Base-by-base conservation (phyloP, 2,329 filamentous ascomycete genomes). In the Aspergillus bombycis region DNA sequence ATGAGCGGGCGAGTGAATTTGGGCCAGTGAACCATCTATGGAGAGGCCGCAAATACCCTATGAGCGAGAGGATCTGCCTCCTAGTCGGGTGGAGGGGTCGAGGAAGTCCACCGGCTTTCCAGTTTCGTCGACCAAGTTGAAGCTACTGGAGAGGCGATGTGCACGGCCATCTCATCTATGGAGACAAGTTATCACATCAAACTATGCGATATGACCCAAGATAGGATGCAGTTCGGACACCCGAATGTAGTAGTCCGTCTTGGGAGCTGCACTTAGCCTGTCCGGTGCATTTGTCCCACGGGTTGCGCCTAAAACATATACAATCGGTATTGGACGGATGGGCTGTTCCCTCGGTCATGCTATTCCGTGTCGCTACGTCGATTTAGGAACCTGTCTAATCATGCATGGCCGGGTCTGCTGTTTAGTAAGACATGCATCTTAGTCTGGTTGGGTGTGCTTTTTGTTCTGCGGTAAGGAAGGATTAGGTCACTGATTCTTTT, bases 241-340 rank as follows among this genome's bases (percentile, higher is more conserved):
- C 46, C 43, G 21, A 36, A 58, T 52, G 30, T 43, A 41, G 57
- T 58, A 58, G 45, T 36, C 57, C 57, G 45, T 48, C 41, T 43
- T 46, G 43, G 23, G 54, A 34, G 38, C 34, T 62, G 34, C 23
- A 57, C 52, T 61, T 38, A 56, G 59, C 41, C 38, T 57, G 19
- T 46, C 11, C 30, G 26, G 19, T 46, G 5, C 30, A 26, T 46
- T 50, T 8, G 43, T 58, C 36, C 45, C 45, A 58, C 45, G 32
- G 45, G n/a, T 19, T 50, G 43, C 34, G 19, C 43, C 54, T 58
- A 62, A 66, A 64, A 64, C 62, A 58, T 64, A 50, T 60, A 66
- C 64, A 66, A 66, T 64, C 36, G 36, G 58, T 56, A 46, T 52
- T 48, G 62, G 56, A 57, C 62, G 62, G 55, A 61, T 63, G 61